Percentiles rank a stretch among this genome's conserved stretches.
phyloP scores from a whole-genome alignment of 257 asterid species.

The Coffea canephora region DNA sequence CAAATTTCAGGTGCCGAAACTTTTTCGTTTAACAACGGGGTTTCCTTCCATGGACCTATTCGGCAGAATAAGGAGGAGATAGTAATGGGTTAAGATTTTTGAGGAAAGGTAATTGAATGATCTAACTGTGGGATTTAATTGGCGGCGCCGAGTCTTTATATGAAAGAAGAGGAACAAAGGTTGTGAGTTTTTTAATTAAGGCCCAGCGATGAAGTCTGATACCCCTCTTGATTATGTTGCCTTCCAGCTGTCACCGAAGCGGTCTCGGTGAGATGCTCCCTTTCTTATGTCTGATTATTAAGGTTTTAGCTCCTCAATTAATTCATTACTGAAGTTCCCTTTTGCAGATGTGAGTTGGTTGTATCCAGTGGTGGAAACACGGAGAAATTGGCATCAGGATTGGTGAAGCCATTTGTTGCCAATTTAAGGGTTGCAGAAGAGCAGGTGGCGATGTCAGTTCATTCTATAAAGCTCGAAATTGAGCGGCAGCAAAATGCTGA shows the following conservation, averaged over 20 bases:
- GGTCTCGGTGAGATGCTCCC: constrained; percentile 51
- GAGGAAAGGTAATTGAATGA: constrained; percentile 28
- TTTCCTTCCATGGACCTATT: background rate
- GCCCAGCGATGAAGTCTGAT: constrained; percentile 60
- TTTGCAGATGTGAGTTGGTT: constrained; percentile 78
- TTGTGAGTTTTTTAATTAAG: constrained; percentile 16
- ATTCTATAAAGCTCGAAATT: constrained; percentile 76
- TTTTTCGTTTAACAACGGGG: background rate
- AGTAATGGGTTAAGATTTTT: constrained; percentile 8
- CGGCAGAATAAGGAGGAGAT: constrained; percentile 12
- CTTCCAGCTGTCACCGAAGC: constrained; percentile 84
- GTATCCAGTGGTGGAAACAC: constrained; percentile 68
- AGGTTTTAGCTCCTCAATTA: background rate
- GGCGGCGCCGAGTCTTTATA: constrained; percentile 25
- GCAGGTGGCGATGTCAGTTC: constrained; percentile 62
- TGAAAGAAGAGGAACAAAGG: constrained; percentile 29
- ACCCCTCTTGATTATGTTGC: constrained; percentile 79
- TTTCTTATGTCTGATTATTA: background rate
- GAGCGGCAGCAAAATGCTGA: constrained; percentile 52
- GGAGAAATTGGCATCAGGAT: constrained; percentile 92
- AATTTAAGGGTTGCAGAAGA: constrained; percentile 80
- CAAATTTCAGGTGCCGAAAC: background rate
- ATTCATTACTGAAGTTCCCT: constrained; percentile 16
- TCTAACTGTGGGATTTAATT: constrained; percentile 10
- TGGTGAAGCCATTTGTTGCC: constrained; percentile 75